These are phyloP conservation scores for Pythium apleroticum DNA, from an alignment of 352 stramenopile genomes.

Conservation along the genomic window DNA sequence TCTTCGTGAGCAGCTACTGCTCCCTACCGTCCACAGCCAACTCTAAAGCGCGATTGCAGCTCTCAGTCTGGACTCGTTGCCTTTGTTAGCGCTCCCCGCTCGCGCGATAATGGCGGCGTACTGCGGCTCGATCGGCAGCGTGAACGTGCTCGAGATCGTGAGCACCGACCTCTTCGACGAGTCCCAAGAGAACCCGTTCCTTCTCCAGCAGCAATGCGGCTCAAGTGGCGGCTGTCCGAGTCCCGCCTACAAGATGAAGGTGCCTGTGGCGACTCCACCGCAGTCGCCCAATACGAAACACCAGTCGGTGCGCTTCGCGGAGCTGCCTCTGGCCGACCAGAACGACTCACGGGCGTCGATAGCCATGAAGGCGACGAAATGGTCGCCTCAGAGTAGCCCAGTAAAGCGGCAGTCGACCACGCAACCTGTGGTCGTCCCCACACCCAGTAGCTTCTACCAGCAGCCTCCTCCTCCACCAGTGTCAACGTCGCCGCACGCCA, in stretches of 20 bases:
- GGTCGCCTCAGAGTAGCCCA: constrained; percentile 3
- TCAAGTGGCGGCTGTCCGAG: neutral
- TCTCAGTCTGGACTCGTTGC: neutral
- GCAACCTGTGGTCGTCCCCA: neutral
- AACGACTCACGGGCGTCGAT: neutral
- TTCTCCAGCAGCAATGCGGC: constrained; percentile 35
- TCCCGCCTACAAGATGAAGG: neutral
- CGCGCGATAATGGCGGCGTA: constrained; percentile 34
- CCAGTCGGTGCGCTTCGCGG: constrained; percentile 21
- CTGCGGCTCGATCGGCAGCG: constrained; percentile 59
- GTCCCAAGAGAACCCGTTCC: constrained; percentile 67
- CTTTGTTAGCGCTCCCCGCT: neutral
- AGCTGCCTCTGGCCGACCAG: constrained; percentile 45
- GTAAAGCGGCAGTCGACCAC: constrained; percentile 16
- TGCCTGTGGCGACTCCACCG: neutral
- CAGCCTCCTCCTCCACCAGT: neutral
- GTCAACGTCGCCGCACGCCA: neutral
- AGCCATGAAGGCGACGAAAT: neutral
- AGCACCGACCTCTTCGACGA: constrained; percentile 74
- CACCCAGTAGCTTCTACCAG: neutral
- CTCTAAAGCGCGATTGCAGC: neutral
- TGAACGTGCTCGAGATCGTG: constrained; percentile 69
- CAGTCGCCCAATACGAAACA: constrained; percentile 9
- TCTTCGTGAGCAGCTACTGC: neutral
- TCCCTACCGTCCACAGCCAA: neutral